Evolutionary conservation across 2,329 filamentous ascomycete genomes (phyloP).

Genomic region (Hawksworthiomyces lignivorus): DNA sequence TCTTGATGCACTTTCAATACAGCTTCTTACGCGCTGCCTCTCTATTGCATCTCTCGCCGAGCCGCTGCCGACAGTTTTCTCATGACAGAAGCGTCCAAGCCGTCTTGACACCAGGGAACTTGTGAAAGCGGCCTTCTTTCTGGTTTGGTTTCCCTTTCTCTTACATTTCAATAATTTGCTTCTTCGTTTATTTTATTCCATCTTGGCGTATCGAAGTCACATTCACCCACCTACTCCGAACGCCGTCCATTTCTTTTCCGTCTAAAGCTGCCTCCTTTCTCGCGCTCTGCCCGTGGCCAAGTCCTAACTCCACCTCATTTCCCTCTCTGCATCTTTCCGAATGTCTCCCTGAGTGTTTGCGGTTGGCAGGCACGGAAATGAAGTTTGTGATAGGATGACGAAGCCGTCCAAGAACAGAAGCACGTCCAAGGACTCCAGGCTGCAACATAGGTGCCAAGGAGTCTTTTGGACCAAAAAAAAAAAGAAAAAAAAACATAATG

Average conservation of each 20-base stretch:
- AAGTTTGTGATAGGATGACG: background rate
- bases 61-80: background rate
- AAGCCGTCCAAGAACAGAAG: too few species aligned
- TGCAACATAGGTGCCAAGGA: background rate
- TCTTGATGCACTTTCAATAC: background rate
- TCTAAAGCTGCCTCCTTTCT: too few species aligned
- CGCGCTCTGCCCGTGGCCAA: too few species aligned
- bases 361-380: background rate
- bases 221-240: background rate
- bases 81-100: too few species aligned
- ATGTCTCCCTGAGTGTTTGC: too few species aligned
- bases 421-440: too few species aligned
- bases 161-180: background rate
- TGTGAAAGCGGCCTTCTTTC: too few species aligned
- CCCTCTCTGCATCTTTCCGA: background rate
- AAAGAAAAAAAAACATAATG: background rate
- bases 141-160: too few species aligned
- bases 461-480: too few species aligned
- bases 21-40: background rate
- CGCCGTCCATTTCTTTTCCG: background rate
- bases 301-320: background rate
- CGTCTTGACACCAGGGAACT: too few species aligned
- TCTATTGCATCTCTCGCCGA: background rate
- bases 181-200: background rate
- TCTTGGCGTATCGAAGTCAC: background rate